A percentile compares a stretch with the other conserved stretches of the same genome.
These are phyloP conservation scores for Colletotrichum sp. DNA, from an alignment of 2,329 filamentous ascomycete genomes.

Conservation along the genomic window DNA sequence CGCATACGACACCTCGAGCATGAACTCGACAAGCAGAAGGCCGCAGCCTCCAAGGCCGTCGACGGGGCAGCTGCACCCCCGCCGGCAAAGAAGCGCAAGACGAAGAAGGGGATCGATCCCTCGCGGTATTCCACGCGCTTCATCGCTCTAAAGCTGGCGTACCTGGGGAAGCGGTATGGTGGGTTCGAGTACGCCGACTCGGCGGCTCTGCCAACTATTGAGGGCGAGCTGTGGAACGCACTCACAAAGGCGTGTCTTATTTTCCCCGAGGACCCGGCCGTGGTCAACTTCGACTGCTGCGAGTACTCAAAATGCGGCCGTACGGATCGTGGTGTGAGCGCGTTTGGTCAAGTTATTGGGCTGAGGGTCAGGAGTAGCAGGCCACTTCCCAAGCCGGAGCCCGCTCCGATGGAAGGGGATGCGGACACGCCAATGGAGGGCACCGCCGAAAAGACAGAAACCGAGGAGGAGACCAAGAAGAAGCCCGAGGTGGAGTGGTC, in stretches of 20 bases:
- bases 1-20: constrained; percentile 72
- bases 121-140: constrained; percentile 82
- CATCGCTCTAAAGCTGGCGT: constrained; percentile 92
- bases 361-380: constrained; percentile 81
- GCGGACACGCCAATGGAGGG: constrained; percentile 44
- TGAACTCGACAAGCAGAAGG: constrained; percentile 60
- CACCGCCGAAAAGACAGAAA: constrained; percentile 45
- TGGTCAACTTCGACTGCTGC: constrained; percentile 80
- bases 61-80: background rate
- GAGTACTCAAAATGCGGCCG: constrained; percentile 96
- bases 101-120: constrained; percentile 67
- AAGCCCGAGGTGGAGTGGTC: constrained; percentile 55
- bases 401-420: constrained; percentile 18
- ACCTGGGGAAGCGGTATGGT: constrained; percentile 89
- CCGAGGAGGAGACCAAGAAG: constrained; percentile 22
- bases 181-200: constrained; percentile 87
- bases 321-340: constrained; percentile 92
- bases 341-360: constrained; percentile 94
- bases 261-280: constrained; percentile 66
- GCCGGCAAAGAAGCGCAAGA: constrained; percentile 41
- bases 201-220: constrained; percentile 79
- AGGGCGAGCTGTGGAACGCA: constrained; percentile 94
- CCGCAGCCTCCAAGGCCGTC: constrained; percentile 22
- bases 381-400: constrained; percentile 52
- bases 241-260: constrained; percentile 84